Evolutionary conservation across 495 filamentous ascomycete genomes (phyloP), one percentile per base, ranked within the genome.

Genomic region (Trichocladium antarcticum): DNA sequence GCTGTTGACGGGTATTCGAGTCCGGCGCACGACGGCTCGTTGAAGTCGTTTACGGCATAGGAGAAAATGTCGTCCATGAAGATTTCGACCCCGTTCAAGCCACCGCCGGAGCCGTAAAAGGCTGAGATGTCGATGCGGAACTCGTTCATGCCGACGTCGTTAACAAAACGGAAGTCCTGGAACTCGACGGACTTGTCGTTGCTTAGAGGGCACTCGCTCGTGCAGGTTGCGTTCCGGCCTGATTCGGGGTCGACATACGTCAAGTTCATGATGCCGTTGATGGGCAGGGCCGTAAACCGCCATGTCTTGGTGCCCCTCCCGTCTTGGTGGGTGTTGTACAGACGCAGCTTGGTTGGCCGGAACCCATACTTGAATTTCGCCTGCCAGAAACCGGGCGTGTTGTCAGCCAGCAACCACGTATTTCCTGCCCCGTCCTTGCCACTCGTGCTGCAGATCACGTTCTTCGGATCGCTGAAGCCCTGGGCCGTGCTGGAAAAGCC

Each of bases 221-320:
- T 85, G 65, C 92, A 98, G 40, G 70, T 75, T 24, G 68, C 68
- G 36, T 82, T 78, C 28, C 78, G 66, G 1, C 78, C 76, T 0
- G 83, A 82, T 1, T 67, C 73, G 0, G 84, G 79, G 60, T 95
- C 87, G 38, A 77, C 83, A 54, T 88, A 96, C 32, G 89, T 95
- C 54, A 98, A 75, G 63, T 97, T 96, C 85, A 97, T 87, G 60
- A 97, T 95, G 28, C 93, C 93, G 57, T 83, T 81, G 56, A 88
- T 79, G 5, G 88, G 87, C 27, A 88, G 65, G 16, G 85, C 81
- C 24, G 85, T 85, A 58, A 87, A 89, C 31, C 87, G 77, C 69
- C 86, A 98, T 14, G 78, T 79, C 64, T 84, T 81, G 7, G 92
- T 96, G 24, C 92, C 90, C 47, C 89, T 79, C 44, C 85, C 88